Percentiles rank a stretch among this genome's conserved stretches.
phyloP scores from a whole-genome alignment of 345 rosid genomes.

The Alliaria petiolata region DNA sequence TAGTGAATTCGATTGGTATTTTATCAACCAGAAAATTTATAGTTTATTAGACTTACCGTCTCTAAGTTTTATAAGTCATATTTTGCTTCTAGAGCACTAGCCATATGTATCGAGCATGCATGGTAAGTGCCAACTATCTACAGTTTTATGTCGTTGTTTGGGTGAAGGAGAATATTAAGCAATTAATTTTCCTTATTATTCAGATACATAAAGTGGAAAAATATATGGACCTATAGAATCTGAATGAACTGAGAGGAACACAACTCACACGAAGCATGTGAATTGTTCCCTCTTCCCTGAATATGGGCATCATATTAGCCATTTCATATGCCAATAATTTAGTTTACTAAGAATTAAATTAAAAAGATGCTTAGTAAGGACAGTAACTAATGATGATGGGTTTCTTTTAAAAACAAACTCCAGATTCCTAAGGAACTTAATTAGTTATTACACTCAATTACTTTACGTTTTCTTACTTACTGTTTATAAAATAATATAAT shows the following conservation, averaged over 20 bases:
- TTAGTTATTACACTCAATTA: conserved; percentile 18
- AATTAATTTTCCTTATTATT: neutral
- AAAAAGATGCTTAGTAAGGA: conserved; percentile 18
- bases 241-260: conserved; percentile 20
- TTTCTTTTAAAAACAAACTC: conserved; percentile 29
- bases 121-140: too few relatives aligned
- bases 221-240: conserved; percentile 6
- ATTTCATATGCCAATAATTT: conserved; percentile 19
- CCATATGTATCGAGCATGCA: too few relatives aligned
- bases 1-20: too few relatives aligned
- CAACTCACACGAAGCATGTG: conserved; percentile 33
- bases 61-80: too few relatives aligned
- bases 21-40: too few relatives aligned
- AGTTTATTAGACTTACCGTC: too few relatives aligned
- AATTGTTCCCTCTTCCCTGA: conserved; percentile 32
- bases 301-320: conserved; percentile 23
- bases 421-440: conserved; percentile 33
- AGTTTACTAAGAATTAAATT: neutral
- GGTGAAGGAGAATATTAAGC: too few relatives aligned
- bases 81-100: too few relatives aligned
- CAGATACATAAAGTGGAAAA: neutral
- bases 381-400: conserved; percentile 24
- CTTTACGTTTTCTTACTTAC: conserved; percentile 25
- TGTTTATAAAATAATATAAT: neutral
- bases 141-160: too few relatives aligned